Evolutionary conservation across 805 yeast species (phyloP).

Genomic region (Lachancea dasiensis): DNA sequence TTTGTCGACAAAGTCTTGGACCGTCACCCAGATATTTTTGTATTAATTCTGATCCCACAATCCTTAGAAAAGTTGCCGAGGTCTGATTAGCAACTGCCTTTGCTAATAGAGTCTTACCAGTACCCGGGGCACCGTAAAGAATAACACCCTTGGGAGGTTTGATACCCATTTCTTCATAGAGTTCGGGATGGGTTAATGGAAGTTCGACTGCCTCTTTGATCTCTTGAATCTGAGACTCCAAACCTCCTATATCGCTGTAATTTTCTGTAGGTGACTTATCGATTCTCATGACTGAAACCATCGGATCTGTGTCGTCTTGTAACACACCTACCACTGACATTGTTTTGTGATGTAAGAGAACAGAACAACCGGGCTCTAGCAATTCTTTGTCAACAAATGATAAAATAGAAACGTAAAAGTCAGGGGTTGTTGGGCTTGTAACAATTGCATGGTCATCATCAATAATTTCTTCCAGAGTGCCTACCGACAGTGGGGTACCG

Average conservation of each 20-base stretch:
- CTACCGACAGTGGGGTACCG: conserved; percentile 94
- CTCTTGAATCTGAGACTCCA: conserved; percentile 93
- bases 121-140: conserved; percentile 96
- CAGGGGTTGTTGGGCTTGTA: conserved; percentile 92
- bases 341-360: conserved; percentile 88
- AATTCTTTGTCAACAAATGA: conserved; percentile 96
- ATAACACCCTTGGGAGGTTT: conserved; percentile 98
- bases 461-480: conserved; percentile 92
- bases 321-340: conserved; percentile 97
- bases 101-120: conserved; percentile 92
- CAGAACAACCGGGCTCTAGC: conserved; percentile 95
- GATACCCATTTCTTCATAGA: conserved; percentile 97
- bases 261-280: conserved; percentile 97
- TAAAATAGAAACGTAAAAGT: conserved; percentile 90
- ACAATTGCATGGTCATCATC: conserved; percentile 99
- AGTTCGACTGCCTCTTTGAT: conserved; percentile 95
- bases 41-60: conserved; percentile 94
- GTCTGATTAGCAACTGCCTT: conserved; percentile 99
- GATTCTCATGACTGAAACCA: conserved; percentile 95
- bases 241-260: conserved; percentile 95
- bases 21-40: conserved; percentile 98
- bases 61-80: conserved; percentile 89
- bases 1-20: conserved; percentile 87
- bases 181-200: conserved; percentile 93
- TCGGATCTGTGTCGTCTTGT: conserved; percentile 96